Evolutionary conservation across 768 basidiomycete species (phyloP), one percentile per base, ranked within the genome.

Genomic region (Kwoniella sp.): DNA sequence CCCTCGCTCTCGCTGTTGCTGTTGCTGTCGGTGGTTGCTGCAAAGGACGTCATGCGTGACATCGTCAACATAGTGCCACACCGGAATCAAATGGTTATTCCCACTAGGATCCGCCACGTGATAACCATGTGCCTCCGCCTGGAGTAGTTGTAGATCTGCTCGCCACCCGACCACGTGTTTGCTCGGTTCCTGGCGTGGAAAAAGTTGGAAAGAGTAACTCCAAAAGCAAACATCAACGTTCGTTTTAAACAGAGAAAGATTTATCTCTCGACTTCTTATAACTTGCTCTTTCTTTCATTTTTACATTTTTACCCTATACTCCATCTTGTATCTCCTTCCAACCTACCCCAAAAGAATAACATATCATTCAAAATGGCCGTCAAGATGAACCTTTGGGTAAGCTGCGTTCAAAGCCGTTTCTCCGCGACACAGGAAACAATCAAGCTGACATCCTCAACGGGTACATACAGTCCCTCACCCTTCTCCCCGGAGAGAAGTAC

Each of bases 401-500:
- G 13, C 30, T 33, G 25, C 22, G 36, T 22, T 9, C 1, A 19
- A 13, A 1, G 12, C 25, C 9, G 49, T n/a, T n/a, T n/a, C n/a
- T n/a, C n/a, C n/a, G n/a, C n/a, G n/a, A n/a, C n/a, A n/a, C n/a
- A n/a, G n/a, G n/a, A 17, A 33, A 10, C 17, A 9, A 9, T n/a
- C 12, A 17, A 21, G 36, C 60, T 27, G 36, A 17, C 60, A n/a
- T n/a, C n/a, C n/a, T n/a, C n/a, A n/a, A n/a, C n/a, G n/a, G n/a
- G n/a, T n/a, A n/a, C n/a, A n/a, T n/a, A n/a, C n/a, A 75, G 73
- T 65, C 61, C 47, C 65, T 75, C 26, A 72, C 73, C 63, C 73
- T 75, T 49, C 60, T 75, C 37, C 58, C 59, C 60, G 76, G 75
- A 55, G 74, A 88, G 69, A 80, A 84, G 64, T 81, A 86, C 74